A percentile compares a stretch with the other conserved stretches of the same genome.
Evolutionary conservation across 106 monocot species (phyloP).

Genomic region (Dioscorea zingiberensis): DNA sequence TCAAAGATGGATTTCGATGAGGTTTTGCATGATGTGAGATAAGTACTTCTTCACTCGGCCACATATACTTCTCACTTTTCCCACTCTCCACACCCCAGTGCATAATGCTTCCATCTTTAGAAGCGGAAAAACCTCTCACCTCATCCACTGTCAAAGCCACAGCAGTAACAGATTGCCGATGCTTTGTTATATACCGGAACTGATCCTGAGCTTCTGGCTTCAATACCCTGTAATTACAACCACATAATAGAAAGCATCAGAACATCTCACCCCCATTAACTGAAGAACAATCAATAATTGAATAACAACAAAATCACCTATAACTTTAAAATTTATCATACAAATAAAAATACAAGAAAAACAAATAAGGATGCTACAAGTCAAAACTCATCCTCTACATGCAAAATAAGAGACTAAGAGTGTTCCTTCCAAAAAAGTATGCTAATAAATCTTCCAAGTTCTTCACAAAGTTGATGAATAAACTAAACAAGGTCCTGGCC

Average conservation of each 20-base stretch:
- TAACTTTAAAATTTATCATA: neutral
- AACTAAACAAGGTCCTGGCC: no score
- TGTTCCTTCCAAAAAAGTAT: neutral
- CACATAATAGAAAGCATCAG: neutral
- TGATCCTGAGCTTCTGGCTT: conserved; percentile 40
- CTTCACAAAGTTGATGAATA: no score
- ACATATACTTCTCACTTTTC: conserved; percentile 70
- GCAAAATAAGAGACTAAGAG: neutral
- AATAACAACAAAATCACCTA: neutral
- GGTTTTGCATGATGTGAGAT: conserved; percentile 61
- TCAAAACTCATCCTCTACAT: neutral
- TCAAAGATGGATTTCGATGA: conserved; percentile 29
- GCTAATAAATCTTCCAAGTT: no score
- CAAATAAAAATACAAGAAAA: neutral
- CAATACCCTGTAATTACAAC: conserved; percentile 35
- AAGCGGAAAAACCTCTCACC: conserved; percentile 75
- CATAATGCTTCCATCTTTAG: conserved; percentile 81
- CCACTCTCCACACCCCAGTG: conserved; percentile 96
- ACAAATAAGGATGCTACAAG: neutral
- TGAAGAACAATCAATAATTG: neutral
- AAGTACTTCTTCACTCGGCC: conserved; percentile 72
- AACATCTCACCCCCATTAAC: neutral
- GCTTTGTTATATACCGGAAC: conserved; percentile 56
- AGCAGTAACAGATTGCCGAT: conserved; percentile 75
- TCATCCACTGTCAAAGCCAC: conserved; percentile 68